Base-by-base conservation (phyloP, 1,284 basidiomycete species). In the Leccinum subrobustum region DNA sequence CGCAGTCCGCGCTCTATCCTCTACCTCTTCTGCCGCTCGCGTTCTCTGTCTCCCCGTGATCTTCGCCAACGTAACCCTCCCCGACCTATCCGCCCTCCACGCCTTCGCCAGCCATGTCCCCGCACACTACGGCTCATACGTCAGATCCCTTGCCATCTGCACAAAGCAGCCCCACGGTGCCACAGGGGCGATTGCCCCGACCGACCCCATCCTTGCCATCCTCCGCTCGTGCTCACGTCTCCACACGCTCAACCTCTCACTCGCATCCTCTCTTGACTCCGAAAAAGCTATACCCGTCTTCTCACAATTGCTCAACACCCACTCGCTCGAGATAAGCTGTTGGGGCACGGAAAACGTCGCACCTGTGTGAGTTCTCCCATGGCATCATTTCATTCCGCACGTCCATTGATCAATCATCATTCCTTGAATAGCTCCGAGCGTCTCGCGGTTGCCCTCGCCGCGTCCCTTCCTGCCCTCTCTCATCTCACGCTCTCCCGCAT, bases 371-470 rank as follows among this genome's bases (percentile, higher is more conserved):
- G 87, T 81, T 0, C 5, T 12, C 9, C 5, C 5, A 0, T 4
- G n/a, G 8, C 23, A 14, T 2, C 29, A 1, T 2, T 5, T 2
- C 31, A 6, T 7, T 8, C 14, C 60, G 31, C 18, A 50, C 63
- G 29, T 48, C 23, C 25, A 20, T 20, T 47, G 3, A 44, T 44
- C 39, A 18, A 33, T 57, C 62, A 29, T 59, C 63, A 61, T 37
- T 18, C 59, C 54, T 6, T 47, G 6, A 33, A 61, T 64, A 90
- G 89, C 73, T 91, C 87, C 70, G 88, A 91, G 69, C 79, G 88
- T 47, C 77, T 89, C 4, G 84, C 83, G 58, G 87, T 89, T n/a
- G 81, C 83, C 12, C 84, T 91, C 60, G 88, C 88, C 0, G 83
- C 83, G 6, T 83, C 84, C 2, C 72, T 86, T 3, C 83, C 83